Percentiles rank a stretch among this genome's conserved stretches.
phyloP scores from a whole-genome alignment of 495 filamentous ascomycete species.

The Neurospora terricola region DNA sequence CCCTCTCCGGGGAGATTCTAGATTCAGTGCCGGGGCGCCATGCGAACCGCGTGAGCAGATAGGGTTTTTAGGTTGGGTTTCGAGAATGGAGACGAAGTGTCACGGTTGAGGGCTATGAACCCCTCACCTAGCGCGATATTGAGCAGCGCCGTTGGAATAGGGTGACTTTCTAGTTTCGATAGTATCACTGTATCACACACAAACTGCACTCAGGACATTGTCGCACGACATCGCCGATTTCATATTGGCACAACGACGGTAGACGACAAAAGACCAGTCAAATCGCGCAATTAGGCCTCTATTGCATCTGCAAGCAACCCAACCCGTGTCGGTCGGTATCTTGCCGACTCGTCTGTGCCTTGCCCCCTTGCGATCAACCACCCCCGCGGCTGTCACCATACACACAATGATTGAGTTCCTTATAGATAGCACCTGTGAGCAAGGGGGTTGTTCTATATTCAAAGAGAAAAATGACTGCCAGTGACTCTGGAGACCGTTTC shows the following conservation, averaged over 20 bases:
- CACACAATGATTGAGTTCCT: neutral
- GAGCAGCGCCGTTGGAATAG: neutral
- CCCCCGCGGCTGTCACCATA: neutral
- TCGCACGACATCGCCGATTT: neutral
- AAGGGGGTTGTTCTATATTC: neutral
- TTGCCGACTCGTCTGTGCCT: neutral
- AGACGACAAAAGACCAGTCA: neutral
- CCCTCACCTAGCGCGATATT: neutral
- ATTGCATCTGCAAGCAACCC: neutral
- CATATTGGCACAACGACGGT: neutral
- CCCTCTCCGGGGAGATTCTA: neutral
- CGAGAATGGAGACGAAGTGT: neutral
- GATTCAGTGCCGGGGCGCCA: neutral
- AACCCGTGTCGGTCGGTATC: neutral
- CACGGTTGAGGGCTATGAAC: neutral
- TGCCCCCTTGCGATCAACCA: neutral
- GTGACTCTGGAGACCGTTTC: neutral
- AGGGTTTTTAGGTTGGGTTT: neutral
- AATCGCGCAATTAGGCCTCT: neutral
- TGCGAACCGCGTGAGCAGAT: neutral
- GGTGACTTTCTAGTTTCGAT: neutral
- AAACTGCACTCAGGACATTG: neutral
- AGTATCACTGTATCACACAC: neutral
- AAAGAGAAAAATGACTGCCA: neutral
- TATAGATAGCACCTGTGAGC: neutral